Base-by-base conservation (phyloP, 2,329 filamentous ascomycete genomes). In the Geoglossum cookeanum region DNA sequence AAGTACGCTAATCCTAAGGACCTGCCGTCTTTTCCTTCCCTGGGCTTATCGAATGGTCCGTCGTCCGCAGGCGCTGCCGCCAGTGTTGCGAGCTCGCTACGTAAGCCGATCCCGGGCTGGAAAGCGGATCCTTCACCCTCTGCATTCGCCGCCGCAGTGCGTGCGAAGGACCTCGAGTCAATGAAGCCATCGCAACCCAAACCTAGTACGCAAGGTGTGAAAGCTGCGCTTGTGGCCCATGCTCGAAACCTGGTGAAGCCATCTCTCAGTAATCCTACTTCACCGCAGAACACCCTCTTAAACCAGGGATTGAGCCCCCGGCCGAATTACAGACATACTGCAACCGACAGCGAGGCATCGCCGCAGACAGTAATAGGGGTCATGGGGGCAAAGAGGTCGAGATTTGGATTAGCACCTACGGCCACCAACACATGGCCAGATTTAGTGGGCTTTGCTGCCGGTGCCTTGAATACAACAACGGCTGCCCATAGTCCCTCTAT, bases 351-450 rank as follows among this genome's bases (percentile, higher is more conserved):
- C 39, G 78, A 79, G 60, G 82, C 79, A 59, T 88, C 88, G 1
- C 73, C 91, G 52, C 72, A 79, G 39, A 88, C 88, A 47, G 89
- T 88, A 11, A 84, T 83, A 55, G 86, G 81, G 32, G 87, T 87
- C n/a, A 82, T 88, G 71, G 74, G 79, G 32, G 74, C 71, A 32
- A 72, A 70, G 52, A 77, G 83, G 58, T 77, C 76, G 59, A 77
- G 85, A 60, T 77, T 86, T 5, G 78, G 76, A 27, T 88, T 85
- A 0, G 78, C 76, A 9, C 81, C 83, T 4, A 63, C 60, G 58
- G 27, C 37, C 62, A 64, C 57, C 62, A 72, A 72, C 58, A 67
- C 70, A 35, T 77, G 81, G 66, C 71, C 80, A 59, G 76, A 55
- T 62, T 73, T 78, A 58, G 70, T 74, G 17, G 83, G 80, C 63